phyloP scores from a whole-genome alignment of 768 basidiomycete genomes.

The Boletus vermiculosoides region DNA sequence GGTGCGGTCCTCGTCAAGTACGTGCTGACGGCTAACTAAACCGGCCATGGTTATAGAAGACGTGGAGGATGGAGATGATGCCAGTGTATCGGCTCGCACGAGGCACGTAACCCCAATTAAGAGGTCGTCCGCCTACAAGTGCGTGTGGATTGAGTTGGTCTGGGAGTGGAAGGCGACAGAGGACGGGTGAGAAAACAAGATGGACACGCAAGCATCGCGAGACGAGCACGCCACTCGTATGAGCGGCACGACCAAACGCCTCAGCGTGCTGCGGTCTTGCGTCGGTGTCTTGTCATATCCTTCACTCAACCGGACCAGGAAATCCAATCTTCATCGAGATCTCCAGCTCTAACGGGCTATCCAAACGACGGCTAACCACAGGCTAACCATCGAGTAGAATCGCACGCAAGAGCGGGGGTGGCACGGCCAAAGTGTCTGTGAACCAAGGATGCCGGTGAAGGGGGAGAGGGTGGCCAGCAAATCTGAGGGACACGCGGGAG shows the following conservation, averaged over 20 bases:
- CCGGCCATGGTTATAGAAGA: constrained; percentile 20
- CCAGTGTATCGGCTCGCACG: constrained; percentile 77
- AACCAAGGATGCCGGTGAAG: constrained; percentile 18
- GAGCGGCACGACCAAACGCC: constrained; percentile 50
- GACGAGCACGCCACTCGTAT: constrained; percentile 49
- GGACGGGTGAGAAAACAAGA: constrained; percentile 43
- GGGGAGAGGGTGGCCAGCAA: constrained; percentile 14
- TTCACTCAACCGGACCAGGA: constrained; percentile 51
- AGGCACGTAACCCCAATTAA: constrained; percentile 79
- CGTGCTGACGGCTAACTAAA: constrained; percentile 28
- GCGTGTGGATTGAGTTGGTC: constrained; percentile 49
- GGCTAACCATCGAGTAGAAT: constrained; percentile 36
- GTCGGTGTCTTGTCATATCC: constrained; percentile 59
- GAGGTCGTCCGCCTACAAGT: constrained; percentile 77
- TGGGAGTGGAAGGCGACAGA: constrained; percentile 44
- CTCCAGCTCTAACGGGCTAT: constrained; percentile 29
- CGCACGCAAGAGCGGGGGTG: constrained; percentile 38
- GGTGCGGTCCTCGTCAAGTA: constrained; percentile 25
- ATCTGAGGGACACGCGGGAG: constrained; percentile 20
- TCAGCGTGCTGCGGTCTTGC: constrained; percentile 64
- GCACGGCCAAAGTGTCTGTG: constrained; percentile 53
- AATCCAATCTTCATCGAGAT: constrained; percentile 50
- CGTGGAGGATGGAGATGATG: constrained; percentile 38
- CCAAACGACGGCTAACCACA: constrained; percentile 37
- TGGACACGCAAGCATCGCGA: constrained; percentile 51